Percentiles rank a stretch among this genome's conserved stretches.
These are phyloP conservation scores for Liquidambar formosana DNA, from an alignment of 164 flowering plant species.

Conservation along the genomic window DNA sequence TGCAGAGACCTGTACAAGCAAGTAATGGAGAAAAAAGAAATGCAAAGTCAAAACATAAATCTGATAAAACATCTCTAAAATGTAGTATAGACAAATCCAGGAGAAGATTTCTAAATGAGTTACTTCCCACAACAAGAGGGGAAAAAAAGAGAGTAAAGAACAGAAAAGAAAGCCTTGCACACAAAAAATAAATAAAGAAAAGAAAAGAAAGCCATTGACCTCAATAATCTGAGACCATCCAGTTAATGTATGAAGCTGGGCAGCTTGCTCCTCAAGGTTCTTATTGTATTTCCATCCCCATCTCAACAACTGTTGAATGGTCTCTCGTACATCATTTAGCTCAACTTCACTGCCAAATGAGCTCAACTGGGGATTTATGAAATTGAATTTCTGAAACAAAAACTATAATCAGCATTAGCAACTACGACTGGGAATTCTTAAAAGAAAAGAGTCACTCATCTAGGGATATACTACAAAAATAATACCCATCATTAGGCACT, in stretches of 20 bases:
- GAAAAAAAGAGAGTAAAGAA: no score
- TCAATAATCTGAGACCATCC: slow-evolving; percentile 97
- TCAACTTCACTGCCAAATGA: slow-evolving; percentile 63
- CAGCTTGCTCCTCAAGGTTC: slow-evolving; percentile 98
- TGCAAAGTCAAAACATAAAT: not conserved
- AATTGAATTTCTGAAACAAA: slow-evolving; percentile 48
- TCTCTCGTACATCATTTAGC: slow-evolving; percentile 65
- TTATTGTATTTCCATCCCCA: slow-evolving; percentile 96
- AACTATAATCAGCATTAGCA: slow-evolving; percentile 5
- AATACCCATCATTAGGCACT: not conserved
- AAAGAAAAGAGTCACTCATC: not conserved
- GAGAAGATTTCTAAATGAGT: not conserved
- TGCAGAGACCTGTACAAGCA: slow-evolving; percentile 57
- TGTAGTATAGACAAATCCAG: not conserved
- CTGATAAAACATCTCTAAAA: not conserved
- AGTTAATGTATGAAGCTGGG: slow-evolving; percentile 95
- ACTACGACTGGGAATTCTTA: not conserved
- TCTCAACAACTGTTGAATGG: slow-evolving; percentile 72
- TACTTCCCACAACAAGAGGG: no score
- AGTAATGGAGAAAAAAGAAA: slow-evolving; percentile 4
- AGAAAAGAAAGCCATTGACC: slow-evolving; percentile 41
- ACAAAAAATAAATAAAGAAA: not conserved
- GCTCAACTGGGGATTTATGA: slow-evolving; percentile 48
- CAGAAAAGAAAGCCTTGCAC: not conserved
- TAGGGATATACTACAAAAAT: no score